Conservation (phyloP, 208 protist species). For the Trichomonas tenax region DNA sequence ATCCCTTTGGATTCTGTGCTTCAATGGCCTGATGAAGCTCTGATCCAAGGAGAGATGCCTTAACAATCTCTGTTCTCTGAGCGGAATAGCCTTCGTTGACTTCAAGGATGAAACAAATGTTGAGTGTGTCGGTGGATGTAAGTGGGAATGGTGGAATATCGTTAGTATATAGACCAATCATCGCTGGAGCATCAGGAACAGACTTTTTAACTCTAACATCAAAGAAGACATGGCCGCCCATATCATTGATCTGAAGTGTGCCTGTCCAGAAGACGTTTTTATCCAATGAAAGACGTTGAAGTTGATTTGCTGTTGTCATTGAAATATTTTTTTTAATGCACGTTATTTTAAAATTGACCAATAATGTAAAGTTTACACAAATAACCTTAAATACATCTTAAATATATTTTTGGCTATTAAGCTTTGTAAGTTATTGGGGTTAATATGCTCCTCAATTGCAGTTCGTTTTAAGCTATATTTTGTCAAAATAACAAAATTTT, state of each 20-base stretch:
- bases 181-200: neutral
- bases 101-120: neutral
- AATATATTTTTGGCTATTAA: too few relatives aligned
- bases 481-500: too few relatives aligned
- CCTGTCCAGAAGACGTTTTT: constrained; percentile 2
- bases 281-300: neutral
- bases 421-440: too few relatives aligned
- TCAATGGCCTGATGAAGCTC: neutral
- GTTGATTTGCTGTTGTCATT: neutral
- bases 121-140: neutral
- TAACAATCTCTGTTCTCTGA: neutral
- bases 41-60: neutral
- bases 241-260: neutral
- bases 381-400: neutral
- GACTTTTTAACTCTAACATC: neutral
- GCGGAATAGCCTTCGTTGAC: neutral
- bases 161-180: neutral
- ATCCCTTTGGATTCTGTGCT: neutral
- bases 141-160: neutral
- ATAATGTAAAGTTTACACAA: neutral
- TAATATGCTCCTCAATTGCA: too few relatives aligned
- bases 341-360: neutral
- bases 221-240: neutral
- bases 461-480: too few relatives aligned
- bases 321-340: neutral